Percentiles rank a stretch among this genome's conserved stretches.
phyloP scores from a whole-genome alignment of 176 grass and related monocot genomes.

The Cymbopogon citratus region DNA sequence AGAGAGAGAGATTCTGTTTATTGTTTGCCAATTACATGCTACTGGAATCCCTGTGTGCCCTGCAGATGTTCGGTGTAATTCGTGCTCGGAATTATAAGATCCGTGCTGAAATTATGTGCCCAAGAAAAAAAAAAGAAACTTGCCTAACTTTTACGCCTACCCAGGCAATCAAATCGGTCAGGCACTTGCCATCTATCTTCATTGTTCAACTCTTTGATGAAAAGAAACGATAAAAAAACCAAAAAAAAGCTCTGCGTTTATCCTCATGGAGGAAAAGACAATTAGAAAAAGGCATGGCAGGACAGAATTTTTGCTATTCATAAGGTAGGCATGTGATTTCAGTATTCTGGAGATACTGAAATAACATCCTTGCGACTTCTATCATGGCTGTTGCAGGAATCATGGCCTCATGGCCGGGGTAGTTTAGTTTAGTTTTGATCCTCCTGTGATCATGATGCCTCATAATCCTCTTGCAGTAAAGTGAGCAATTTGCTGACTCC shows the following conservation, averaged over 20 bases:
- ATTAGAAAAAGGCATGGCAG: neutral
- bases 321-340: neutral
- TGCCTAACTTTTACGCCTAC: neutral
- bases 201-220: too few species aligned
- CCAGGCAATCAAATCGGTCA: too few species aligned
- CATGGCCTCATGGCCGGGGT: neutral
- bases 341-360: neutral
- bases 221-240: too few species aligned
- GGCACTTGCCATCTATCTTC: too few species aligned
- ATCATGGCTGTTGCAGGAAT: neutral
- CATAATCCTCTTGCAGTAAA: neutral
- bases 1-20: neutral
- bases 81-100: neutral
- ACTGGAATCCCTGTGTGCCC: neutral
- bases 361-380: neutral
- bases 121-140: too few species aligned
- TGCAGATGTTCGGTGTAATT: neutral
- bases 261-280: too few species aligned
- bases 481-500: too few species aligned
- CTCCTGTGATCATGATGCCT: neutral
- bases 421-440: neutral
- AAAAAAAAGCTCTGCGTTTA: too few species aligned
- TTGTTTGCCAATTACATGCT: neutral
- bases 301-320: neutral
- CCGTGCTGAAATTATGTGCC: neutral